Evolutionary conservation across 257 asterid genomes (phyloP), one percentile per base, ranked within the genome.

Genomic region (Fraxinus quadrangulata): DNA sequence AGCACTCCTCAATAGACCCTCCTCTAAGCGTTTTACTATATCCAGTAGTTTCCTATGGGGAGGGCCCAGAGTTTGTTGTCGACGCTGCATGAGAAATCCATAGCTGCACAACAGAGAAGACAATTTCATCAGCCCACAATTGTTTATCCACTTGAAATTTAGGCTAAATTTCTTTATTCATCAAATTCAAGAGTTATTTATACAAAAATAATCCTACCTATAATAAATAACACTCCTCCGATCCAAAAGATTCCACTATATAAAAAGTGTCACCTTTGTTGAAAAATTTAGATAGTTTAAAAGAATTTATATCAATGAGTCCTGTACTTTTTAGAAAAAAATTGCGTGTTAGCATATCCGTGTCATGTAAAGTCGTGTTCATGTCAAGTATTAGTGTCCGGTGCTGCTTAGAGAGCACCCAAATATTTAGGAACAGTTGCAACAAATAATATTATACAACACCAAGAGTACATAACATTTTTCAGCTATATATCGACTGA

Each of bases 1-100:
- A 81, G 91, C 91, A 81, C 56, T 75, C 81, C 78, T 87, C 70
- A 81, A 79, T 54, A 87, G 68, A 47, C 82, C 85, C 76, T 85
- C 91, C 77, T 87, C 91, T 68, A 87, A 73, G 73, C 88, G 87
- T 83, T 59, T 87, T 70, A 83, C 89, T 75, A 85, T 75, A 71
- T 87, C 91, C 42, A 81, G 0, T 23, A 85, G 40, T 79, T 78
- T 85, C 83, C 72, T 82, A 34, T 71, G 83, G 23, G 85, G 82
- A 76, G 80, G 78, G 31, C 80, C 87, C 61, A 79, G 85, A 70
- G 76, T 66, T 42, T 80, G 86, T 42, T 83, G 91, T 66, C 82
- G 85, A 69, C 87, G 81, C 74, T 71, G 86, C 75, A 80, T 76
- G 31, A 87, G 78, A 76, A 78, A 81, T 0, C 77, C 84, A 74